Percentiles rank a stretch among this genome's conserved stretches.
Evolutionary conservation across 352 stramenopile genomes (phyloP).

Genomic region (Globisporangium megalacanthum): DNA sequence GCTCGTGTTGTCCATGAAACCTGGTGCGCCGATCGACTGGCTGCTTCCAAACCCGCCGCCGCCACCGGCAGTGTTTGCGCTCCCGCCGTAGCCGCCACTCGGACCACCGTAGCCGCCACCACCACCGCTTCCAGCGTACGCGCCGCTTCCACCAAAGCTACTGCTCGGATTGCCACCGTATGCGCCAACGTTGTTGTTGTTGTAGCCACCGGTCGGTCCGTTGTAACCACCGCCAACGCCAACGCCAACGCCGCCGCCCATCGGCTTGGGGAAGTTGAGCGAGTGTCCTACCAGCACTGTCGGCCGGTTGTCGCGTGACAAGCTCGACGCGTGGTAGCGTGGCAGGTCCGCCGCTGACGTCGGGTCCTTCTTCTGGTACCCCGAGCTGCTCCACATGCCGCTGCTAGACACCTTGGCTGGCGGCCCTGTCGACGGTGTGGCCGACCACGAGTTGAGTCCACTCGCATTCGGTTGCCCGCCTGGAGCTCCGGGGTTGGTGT

Average conservation of each 20-base stretch:
- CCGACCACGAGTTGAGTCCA: conserved; percentile 56
- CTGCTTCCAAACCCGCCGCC: conserved; percentile 4
- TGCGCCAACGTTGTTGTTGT: conserved; percentile 19
- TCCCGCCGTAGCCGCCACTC: conserved; percentile 11
- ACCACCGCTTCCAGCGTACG: conserved; percentile 15
- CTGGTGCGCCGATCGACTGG: conserved; percentile 8
- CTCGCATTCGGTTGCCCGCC: conserved; percentile 15
- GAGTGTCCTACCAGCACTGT: conserved; percentile 79
- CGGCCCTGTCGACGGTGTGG: conserved; percentile 19
- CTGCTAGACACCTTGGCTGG: conserved; percentile 32
- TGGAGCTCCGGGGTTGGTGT: conserved; percentile 15
- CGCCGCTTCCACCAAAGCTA: conserved; percentile 6
- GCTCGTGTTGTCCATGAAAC: conserved; percentile 56
- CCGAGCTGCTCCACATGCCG: conserved; percentile 76
- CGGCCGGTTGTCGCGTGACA: conserved; percentile 71
- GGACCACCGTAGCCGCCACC: conserved; percentile 2
- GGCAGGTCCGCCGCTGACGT: conserved; percentile 24
- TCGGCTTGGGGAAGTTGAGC: conserved; percentile 69
- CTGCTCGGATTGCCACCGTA: conserved; percentile 2
- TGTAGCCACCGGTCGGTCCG: conserved; percentile 38
- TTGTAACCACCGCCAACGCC: conserved; percentile 22
- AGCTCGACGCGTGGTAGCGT: conserved; percentile 35
- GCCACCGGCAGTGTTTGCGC: conserved; percentile 15
- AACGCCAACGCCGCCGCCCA: neutral
- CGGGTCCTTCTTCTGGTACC: conserved; percentile 74